A percentile compares a stretch with the other conserved stretches of the same genome.
Conservation (phyloP, 2,329 filamentous ascomycete genomes). For the Leptodontidium sp. region DNA sequence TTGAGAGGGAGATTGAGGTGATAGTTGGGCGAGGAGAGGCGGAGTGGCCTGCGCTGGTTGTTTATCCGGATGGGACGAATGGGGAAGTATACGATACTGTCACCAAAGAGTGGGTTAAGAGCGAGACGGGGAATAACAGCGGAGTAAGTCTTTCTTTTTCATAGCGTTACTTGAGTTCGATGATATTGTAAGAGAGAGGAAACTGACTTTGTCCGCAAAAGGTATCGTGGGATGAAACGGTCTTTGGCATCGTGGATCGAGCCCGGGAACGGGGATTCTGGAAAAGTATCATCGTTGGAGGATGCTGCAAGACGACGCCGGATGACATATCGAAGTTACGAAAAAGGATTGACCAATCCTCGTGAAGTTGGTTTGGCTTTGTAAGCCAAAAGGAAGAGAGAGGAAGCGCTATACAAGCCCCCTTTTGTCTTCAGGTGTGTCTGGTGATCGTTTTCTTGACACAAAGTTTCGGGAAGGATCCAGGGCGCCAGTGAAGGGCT, state of each 20-base stretch:
- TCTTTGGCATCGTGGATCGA: constrained; percentile 48
- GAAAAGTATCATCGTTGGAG: constrained; percentile 52
- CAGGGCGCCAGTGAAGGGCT: too few species aligned
- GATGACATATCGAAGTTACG: constrained; percentile 42
- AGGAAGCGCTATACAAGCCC: neutral
- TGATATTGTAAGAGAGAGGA: neutral
- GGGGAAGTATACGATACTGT: constrained; percentile 72
- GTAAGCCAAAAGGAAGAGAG: neutral
- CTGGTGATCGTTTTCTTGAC: neutral
- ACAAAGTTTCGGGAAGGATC: neutral
- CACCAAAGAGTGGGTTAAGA: constrained; percentile 64
- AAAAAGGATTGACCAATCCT: constrained; percentile 36
- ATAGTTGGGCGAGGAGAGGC: constrained; percentile 52
- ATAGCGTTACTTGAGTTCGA: neutral
- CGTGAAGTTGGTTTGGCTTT: neutral
- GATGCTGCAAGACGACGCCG: constrained; percentile 55
- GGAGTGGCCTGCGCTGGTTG: constrained; percentile 56
- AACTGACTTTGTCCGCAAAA: constrained; percentile 24
- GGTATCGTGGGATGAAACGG: constrained; percentile 48
- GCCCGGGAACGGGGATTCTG: constrained; percentile 40
- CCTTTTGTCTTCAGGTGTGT: too few species aligned
- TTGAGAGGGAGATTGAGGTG: constrained; percentile 57
- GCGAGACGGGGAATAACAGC: constrained; percentile 33
- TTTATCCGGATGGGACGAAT: constrained; percentile 75
- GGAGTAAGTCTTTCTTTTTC: constrained; percentile 6